Base-by-base conservation (phyloP, 2,329 filamentous ascomycete species). In the Penicillium brevicompactum region DNA sequence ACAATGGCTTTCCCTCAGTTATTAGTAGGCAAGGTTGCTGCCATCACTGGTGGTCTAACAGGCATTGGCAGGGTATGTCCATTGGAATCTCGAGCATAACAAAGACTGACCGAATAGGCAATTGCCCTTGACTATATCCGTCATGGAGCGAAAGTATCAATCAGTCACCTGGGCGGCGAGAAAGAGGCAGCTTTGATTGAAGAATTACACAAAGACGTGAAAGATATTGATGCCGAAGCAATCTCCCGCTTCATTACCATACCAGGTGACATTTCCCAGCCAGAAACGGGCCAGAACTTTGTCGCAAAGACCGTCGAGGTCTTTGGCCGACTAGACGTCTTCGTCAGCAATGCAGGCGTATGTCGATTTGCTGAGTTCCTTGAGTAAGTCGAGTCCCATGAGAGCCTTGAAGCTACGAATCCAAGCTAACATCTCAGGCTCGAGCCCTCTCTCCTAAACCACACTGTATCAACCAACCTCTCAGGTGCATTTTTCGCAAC, bases 301-400 rank as follows among this genome's bases (percentile, higher is more conserved):
- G 87, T 96, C 5, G 75, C 78, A 11, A 80, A 82, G 60, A 87
- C 88, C 0, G 87, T 92, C 1, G 72, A 82, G 55, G 63, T 60
- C 1, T 77, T 76, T 42, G 75, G 76, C 0, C 79, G 85, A 4
- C 76, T 92, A 32, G 88, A 91, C 74, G 79, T 96, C 6, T 93
- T 93, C 73, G 89, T 96, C 27, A 90, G 87, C 72, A 96, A 96
- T 76, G 92, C 92, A 4, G 92, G 92, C 6, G 84, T 96, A 56
- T 96, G 91, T 79, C 84, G 89, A 60, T 97, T 97, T 74, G 87
- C 88, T 55, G 90, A 95, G 62, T 95, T 97, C 69, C 76, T 97
- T 22, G 85, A 88, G 83, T 87, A 65, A 61, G 78, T 10, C 13
- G 34, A 16, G 16, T 11, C 24, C 7, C 8, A 27, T 11, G 10